These are phyloP conservation scores for Rhodamnia argentea DNA, from an alignment of 345 rosid genomes.

Conservation along the genomic window DNA sequence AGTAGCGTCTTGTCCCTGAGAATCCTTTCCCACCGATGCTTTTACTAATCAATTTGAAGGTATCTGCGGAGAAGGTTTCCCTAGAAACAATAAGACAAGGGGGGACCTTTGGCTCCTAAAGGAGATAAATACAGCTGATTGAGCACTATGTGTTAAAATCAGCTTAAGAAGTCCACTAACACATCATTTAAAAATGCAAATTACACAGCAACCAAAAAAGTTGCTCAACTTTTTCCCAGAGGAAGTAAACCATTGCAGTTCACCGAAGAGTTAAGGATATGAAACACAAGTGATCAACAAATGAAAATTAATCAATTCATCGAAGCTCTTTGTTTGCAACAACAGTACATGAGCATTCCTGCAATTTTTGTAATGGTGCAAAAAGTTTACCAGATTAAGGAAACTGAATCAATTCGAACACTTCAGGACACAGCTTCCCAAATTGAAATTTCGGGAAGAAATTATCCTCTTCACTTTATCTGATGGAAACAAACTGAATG, in stretches of 20 bases:
- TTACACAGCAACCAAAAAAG: not conserved
- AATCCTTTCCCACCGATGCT: slow-evolving; percentile 60
- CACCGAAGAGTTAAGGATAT: not conserved
- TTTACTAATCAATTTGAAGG: slow-evolving; percentile 79
- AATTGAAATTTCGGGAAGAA: not conserved
- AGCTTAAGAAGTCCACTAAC: not conserved
- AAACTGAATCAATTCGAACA: not conserved
- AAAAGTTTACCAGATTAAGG: not conserved
- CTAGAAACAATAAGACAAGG: not conserved
- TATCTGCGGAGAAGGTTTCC: slow-evolving; percentile 28
- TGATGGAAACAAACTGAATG: not conserved
- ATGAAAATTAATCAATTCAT: not conserved
- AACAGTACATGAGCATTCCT: not conserved
- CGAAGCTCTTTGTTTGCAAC: not conserved
- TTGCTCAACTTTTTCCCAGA: not conserved
- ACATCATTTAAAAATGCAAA: not conserved
- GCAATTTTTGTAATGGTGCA: not conserved
- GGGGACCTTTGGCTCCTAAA: not conserved
- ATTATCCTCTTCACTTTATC: not conserved
- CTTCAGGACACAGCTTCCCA: not conserved
- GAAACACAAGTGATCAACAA: not conserved
- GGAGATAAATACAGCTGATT: not conserved
- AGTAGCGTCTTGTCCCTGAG: slow-evolving; percentile 85
- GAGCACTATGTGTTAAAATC: not conserved
- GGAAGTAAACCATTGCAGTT: not conserved